phyloP scores from a whole-genome alignment of 495 filamentous ascomycete genomes.

The Xylaria grammica region DNA sequence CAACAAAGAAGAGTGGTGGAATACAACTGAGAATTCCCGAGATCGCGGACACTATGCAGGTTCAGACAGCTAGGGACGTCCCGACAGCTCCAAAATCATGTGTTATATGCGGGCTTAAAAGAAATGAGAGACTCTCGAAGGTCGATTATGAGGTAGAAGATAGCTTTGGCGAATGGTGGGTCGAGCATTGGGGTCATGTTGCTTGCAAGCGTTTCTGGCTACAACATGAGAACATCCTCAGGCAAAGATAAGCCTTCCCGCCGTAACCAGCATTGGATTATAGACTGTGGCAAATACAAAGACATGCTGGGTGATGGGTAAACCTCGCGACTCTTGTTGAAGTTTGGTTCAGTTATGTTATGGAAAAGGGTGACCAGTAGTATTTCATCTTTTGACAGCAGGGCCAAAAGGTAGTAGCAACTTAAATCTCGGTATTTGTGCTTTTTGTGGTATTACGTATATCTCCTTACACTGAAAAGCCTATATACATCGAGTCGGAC shows the following conservation, averaged over 20 bases:
- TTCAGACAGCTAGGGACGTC: slow-evolving; percentile 67
- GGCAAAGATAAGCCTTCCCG: slow-evolving; percentile 60
- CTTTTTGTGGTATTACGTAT: neutral
- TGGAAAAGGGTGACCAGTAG: neutral
- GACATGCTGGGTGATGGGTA: neutral
- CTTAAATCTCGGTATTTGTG: neutral
- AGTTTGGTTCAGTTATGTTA: neutral
- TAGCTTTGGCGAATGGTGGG: slow-evolving; percentile 96
- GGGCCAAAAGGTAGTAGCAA: neutral
- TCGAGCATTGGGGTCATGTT: slow-evolving; percentile 84
- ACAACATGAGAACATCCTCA: slow-evolving; percentile 67
- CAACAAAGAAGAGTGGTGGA: slow-evolving; percentile 32
- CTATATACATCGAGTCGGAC: neutral
- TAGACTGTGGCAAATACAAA: neutral
- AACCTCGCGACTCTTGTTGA: neutral
- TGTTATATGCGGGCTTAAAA: slow-evolving; percentile 83
- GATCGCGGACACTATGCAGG: slow-evolving; percentile 63
- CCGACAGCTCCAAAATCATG: slow-evolving; percentile 77
- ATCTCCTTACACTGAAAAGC: neutral
- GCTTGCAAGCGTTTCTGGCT: slow-evolving; percentile 87
- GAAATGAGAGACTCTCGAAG: slow-evolving; percentile 78
- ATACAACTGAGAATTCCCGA: slow-evolving; percentile 65
- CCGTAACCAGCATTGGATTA: neutral
- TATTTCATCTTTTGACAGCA: neutral
- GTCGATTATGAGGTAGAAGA: slow-evolving; percentile 82